These are phyloP conservation scores for Stachybotrys chlorohalonatus DNA, from an alignment of 2,329 filamentous ascomycete species.

Conservation along the genomic window DNA sequence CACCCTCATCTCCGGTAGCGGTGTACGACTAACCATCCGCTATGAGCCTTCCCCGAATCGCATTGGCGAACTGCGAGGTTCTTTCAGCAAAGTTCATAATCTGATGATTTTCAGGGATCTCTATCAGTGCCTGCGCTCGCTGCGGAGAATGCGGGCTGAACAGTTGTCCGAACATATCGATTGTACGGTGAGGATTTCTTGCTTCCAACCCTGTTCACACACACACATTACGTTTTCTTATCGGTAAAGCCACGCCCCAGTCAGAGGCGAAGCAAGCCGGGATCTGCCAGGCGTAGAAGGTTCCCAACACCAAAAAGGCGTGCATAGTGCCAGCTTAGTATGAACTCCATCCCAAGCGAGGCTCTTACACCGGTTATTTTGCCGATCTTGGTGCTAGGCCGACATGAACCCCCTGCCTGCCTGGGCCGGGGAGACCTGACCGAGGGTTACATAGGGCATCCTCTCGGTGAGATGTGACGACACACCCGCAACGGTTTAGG, in stretches of 20 bases:
- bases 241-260: not conserved
- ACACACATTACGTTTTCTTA: not conserved
- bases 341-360: not conserved
- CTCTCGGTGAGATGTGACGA: not conserved
- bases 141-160: no score
- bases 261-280: not conserved
- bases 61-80: slow-evolving; percentile 21
- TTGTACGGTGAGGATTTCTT: no score
- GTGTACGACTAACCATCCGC: slow-evolving; percentile 61
- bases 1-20: slow-evolving; percentile 73
- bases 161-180: no score
- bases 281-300: not conserved
- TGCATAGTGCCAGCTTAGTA: not conserved
- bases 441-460: not conserved
- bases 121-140: no score
- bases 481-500: not conserved
- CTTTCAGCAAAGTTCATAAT: no score
- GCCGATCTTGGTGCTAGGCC: not conserved
- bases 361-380: not conserved
- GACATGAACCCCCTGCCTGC: not conserved
- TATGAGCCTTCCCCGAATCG: slow-evolving; percentile 54
- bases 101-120: no score
- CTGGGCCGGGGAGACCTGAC: not conserved
- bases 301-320: not conserved
- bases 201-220: not conserved